These are phyloP conservation scores for Clitopilus passeckerianus DNA, from an alignment of 768 basidiomycete species.

Conservation along the genomic window DNA sequence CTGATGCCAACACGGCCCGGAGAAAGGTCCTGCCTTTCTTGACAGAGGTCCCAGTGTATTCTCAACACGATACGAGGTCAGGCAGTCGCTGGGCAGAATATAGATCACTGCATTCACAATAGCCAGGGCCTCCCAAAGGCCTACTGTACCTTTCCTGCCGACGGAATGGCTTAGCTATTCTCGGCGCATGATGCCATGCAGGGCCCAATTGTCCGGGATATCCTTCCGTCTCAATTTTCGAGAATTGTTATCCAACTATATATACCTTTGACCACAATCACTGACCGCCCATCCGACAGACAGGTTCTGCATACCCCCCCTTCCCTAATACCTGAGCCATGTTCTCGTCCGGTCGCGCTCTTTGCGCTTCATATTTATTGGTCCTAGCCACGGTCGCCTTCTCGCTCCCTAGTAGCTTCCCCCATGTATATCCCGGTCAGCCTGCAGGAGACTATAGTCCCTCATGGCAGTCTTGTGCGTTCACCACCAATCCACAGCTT, in stretches of 20 bases:
- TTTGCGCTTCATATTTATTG: background rate
- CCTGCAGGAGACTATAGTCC: slow-evolving; percentile 45
- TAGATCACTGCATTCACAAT: background rate
- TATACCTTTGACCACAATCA: background rate
- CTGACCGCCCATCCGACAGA: background rate
- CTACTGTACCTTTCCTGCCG: background rate
- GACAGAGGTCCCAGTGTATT: background rate
- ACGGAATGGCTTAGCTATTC: background rate
- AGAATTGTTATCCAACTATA: background rate
- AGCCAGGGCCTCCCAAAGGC: background rate
- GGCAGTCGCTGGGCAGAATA: background rate
- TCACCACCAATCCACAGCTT: background rate
- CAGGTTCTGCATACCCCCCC: background rate
- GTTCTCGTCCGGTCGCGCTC: background rate
- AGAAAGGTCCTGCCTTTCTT: background rate
- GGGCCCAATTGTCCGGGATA: background rate
- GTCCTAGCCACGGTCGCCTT: background rate
- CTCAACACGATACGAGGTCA: background rate
- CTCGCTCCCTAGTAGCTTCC: slow-evolving; percentile 36
- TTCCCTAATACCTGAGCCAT: background rate
- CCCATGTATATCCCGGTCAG: slow-evolving; percentile 41
- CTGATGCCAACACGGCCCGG: background rate
- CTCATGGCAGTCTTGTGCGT: slow-evolving; percentile 60
- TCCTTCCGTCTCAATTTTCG: background rate
- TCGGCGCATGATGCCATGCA: background rate